Evolutionary conservation across 345 rosid genomes (phyloP), one percentile per base, ranked within the genome.

Genomic region (Sapria himalayana): DNA sequence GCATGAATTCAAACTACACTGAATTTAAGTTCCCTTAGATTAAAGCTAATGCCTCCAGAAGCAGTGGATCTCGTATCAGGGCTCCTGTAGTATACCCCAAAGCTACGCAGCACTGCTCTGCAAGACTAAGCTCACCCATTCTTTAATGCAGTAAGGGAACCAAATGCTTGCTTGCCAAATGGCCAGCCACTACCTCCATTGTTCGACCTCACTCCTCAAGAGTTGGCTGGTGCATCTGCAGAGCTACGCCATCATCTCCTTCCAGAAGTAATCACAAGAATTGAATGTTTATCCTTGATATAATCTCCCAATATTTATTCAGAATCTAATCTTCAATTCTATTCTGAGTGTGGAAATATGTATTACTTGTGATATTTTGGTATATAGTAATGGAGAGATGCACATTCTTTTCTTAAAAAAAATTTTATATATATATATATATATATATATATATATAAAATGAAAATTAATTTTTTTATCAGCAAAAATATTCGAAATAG

Each of bases 11-110:
- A 16, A 71, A 89, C 57, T 89, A 89, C 67, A 74, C 77, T 0
- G 98, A 89, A 51, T 89, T 79, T 56, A 89, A 84, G 69, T 89
- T 89, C 55, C 98, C 95, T 46, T 95, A 84, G 72, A 84, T 89
- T 29, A 89, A 84, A 71, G 92, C 98, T 59, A 35, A 64, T 73
- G 64, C 76, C 81, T 38, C 52, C 68, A 9, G 92, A 76, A 65
- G 94, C 84, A 1, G 65, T 82, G 62, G 94, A 82, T 73, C 76
- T 82, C 12, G 81, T 73, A 17, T 75, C 94, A 25, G 73, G 86
- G 63, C 57, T 82, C 41, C 94, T 82, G 46, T 92, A 82, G 39
- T 82, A 82, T 60, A 78, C 94, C 39, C 94, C 94, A 21, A 67
- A 61, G 51, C 55, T 82, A 36, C 80, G 94, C 35, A 71, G 67